Evolutionary conservation across 768 basidiomycete genomes (phyloP).

Genomic region (Lactifluus rugatus): DNA sequence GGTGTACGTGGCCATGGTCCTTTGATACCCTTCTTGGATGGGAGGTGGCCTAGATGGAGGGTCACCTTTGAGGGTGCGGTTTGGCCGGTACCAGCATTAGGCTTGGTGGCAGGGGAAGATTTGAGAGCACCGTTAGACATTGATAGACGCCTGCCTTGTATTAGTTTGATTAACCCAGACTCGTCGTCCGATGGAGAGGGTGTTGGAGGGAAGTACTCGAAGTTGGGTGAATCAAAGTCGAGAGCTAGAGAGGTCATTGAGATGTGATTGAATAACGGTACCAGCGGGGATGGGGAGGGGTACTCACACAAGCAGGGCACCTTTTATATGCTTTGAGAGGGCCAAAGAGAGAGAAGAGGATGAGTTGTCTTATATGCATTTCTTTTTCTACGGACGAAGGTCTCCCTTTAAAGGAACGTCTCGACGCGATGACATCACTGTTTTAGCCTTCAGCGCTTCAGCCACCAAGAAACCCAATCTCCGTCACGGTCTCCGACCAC

Average conservation of each 20-base stretch:
- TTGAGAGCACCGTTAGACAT: constrained; percentile 15
- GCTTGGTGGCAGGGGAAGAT: constrained; percentile 21
- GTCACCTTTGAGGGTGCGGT: constrained; percentile 48
- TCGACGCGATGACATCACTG: constrained; percentile 11
- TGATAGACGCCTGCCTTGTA: constrained; percentile 1
- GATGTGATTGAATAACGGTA: background rate
- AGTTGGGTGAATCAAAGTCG: constrained; percentile 16
- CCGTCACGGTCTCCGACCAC: background rate
- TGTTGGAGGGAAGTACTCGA: constrained; percentile 30
- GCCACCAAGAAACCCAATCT: background rate
- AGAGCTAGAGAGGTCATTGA: constrained; percentile 16
- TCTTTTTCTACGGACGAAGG: background rate
- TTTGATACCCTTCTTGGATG: constrained; percentile 62
- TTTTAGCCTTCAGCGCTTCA: no score
- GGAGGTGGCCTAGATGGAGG: constrained; percentile 64
- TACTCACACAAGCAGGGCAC: background rate
- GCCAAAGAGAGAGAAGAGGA: background rate
- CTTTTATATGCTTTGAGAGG: constrained; percentile 3
- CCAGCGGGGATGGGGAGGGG: background rate
- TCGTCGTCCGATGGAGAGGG: constrained; percentile 24
- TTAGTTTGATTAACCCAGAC: background rate
- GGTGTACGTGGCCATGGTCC: constrained; percentile 68
- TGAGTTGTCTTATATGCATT: background rate
- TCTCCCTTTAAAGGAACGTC: constrained; percentile 7
- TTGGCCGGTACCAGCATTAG: constrained; percentile 17